Evolutionary conservation across 331 rosid species (phyloP), one percentile per base, ranked within the genome.

Genomic region (Pyrus hybrid): DNA sequence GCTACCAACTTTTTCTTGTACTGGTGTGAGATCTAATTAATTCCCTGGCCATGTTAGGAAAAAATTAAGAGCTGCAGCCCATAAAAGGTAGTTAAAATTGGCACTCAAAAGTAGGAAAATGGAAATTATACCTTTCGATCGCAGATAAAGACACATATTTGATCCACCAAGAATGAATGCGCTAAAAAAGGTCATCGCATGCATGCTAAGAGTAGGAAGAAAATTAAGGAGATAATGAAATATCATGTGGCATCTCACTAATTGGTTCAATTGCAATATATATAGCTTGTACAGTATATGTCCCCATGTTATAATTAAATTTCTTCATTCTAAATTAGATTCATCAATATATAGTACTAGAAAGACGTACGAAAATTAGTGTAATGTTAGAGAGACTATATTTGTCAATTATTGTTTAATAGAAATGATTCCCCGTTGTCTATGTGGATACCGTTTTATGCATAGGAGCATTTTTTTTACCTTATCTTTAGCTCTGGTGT

Each of bases 171-270:
- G 49, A 43, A 43, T 43, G 49, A 43, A 43, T 43, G 51, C 51
- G 0, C 51, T 43, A 37, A 17, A 26, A 43, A 26, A 79, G 73
- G 73, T 51, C 23, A 13, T 4, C 17, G 51, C 51, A 43, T 43
- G 51, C 17, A 43, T 58, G 66, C 66, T 66, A 67, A 22, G 67
- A 80, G 75, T 72, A 65, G 70, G 67, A 70, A 33, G 23, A 30
- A 72, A 35, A 32, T 18, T 13, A 32, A 35, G 61, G 23, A 47
- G 51, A 43, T 1, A 43, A 43, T 43, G 51, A 43, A 43, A 13
- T 43, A 13, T 43, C 51, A 43, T 13, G 51, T 43, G 51, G 16
- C 51, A 43, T 43, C 17, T 43, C 51, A 43, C 10, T 26, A 17
- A 54, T 54, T 53, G 33, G 22, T 71, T 26, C 47, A 71, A 70